A percentile compares a stretch with the other conserved stretches of the same genome.
Conservation (phyloP, 164 flowering plant species). For the Vitis amurensis region DNA sequence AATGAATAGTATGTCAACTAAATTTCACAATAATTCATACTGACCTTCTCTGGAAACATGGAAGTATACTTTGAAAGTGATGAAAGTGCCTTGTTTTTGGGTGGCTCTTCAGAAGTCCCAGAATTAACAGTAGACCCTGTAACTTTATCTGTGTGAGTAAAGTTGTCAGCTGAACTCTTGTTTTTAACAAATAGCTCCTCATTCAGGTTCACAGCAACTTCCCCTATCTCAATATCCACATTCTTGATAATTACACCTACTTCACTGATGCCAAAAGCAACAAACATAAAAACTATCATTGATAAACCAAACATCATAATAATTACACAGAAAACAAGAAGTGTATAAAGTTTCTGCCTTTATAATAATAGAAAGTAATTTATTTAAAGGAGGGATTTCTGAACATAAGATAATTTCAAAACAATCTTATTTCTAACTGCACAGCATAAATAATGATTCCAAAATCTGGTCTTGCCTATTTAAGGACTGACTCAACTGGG, state of each 20-base stretch:
- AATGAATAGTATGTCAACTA: background rate
- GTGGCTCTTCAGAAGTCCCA: conserved; percentile 27
- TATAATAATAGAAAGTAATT: too few species aligned
- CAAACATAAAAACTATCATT: conserved; percentile 6
- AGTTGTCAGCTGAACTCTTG: conserved; percentile 36
- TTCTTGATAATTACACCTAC: conserved; percentile 67
- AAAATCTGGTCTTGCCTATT: too few species aligned
- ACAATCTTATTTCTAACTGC: too few species aligned
- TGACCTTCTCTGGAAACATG: conserved; percentile 82
- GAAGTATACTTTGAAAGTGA: conserved; percentile 50
- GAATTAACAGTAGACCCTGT: conserved; percentile 27
- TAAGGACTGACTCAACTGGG: too few species aligned
- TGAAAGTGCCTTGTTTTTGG: conserved; percentile 38
- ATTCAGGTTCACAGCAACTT: conserved; percentile 55
- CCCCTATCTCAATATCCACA: conserved; percentile 73
- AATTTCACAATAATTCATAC: conserved; percentile 14
- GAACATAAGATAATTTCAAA: too few species aligned
- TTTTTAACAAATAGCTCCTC: conserved; percentile 59
- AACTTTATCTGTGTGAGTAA: conserved; percentile 28
- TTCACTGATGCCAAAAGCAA: conserved; percentile 55
- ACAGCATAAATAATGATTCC: too few species aligned
- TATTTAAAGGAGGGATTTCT: too few species aligned
- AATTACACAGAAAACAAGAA: conserved; percentile 7
- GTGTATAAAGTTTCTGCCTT: background rate
- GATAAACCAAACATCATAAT: conserved; percentile 2